These are phyloP conservation scores for Corylus avellana DNA, from an alignment of 306 rosid genomes.

Conservation along the genomic window DNA sequence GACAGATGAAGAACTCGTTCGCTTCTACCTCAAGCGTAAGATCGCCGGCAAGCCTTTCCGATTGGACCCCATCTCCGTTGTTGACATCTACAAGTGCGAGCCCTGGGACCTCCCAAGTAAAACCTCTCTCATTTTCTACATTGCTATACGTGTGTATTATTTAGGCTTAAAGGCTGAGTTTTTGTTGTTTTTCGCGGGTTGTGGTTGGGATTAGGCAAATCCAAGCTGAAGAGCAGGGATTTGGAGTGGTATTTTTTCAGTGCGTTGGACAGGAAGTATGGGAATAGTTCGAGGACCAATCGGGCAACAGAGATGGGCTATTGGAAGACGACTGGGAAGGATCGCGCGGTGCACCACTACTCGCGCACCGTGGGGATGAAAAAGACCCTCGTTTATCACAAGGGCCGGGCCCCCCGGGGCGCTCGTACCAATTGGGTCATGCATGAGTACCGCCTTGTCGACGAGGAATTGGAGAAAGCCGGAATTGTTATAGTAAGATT, in stretches of 20 bases:
- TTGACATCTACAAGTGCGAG: slow-evolving; percentile 77
- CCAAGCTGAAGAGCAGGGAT: slow-evolving; percentile 78
- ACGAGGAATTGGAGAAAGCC: slow-evolving; percentile 55
- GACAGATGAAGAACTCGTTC: slow-evolving; percentile 81
- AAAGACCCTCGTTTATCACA: slow-evolving; percentile 87
- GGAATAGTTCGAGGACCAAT: slow-evolving; percentile 75
- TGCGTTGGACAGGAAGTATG: slow-evolving; percentile 77
- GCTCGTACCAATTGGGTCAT: slow-evolving; percentile 87
- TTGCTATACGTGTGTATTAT: not conserved
- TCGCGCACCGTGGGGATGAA: slow-evolving; percentile 70
- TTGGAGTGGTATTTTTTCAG: slow-evolving; percentile 95
- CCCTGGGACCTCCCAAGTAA: slow-evolving; percentile 97
- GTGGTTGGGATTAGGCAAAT: slow-evolving; percentile 38
- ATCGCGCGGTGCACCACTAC: slow-evolving; percentile 44
- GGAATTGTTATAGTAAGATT: slow-evolving; percentile 52
- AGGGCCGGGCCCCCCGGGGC: slow-evolving; percentile 81
- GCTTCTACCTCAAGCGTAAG: slow-evolving; percentile 73
- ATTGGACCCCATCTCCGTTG: slow-evolving; percentile 56
- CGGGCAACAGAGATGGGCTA: slow-evolving; percentile 86
- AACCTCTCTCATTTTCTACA: not conserved
- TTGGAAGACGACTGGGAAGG: slow-evolving; percentile 98
- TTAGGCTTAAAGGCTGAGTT: not conserved
- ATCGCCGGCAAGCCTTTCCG: slow-evolving; percentile 49
- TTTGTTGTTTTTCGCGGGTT: slow-evolving; percentile 7
- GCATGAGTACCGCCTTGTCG: slow-evolving; percentile 80